A percentile compares a stretch with the other conserved stretches of the same genome.
Evolutionary conservation across 148 eudicot genomes (phyloP).

Genomic region (Vaccinium corymbosum): DNA sequence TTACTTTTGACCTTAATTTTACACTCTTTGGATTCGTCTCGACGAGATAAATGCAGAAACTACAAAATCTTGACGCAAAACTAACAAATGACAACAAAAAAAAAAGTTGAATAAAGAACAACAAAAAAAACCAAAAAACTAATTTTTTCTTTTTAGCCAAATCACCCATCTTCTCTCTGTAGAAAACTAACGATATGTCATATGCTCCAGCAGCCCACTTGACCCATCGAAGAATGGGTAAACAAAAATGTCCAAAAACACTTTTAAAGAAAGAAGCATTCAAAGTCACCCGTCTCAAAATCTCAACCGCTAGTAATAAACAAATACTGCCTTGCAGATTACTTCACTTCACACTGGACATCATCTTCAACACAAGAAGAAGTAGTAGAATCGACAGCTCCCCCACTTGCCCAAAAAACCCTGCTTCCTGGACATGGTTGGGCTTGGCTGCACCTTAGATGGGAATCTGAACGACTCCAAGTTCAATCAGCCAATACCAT

Average conservation of each 20-base stretch:
- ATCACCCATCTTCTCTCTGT: no score
- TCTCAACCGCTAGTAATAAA: neutral
- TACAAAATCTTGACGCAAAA: no score
- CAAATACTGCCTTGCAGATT: neutral
- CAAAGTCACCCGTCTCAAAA: neutral
- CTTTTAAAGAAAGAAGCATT: neutral
- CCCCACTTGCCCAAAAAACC: neutral
- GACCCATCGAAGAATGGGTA: neutral
- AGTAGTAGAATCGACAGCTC: neutral
- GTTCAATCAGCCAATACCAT: slow-evolving; percentile 46
- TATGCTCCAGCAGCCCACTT: neutral
- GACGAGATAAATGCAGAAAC: no score
- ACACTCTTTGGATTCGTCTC: no score
- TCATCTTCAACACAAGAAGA: neutral
- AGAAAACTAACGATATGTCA: no score
- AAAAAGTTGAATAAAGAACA: no score
- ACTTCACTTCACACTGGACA: neutral
- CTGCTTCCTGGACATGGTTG: slow-evolving; percentile 23
- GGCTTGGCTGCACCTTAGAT: slow-evolving; percentile 29
- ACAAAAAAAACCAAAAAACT: no score
- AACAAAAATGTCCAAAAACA: no score
- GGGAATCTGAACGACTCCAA: slow-evolving; percentile 37
- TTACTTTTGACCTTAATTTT: no score
- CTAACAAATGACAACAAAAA: no score
- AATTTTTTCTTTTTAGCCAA: no score